Conservation (phyloP, 352 stramenopile species). For the Pythium biforme region DNA sequence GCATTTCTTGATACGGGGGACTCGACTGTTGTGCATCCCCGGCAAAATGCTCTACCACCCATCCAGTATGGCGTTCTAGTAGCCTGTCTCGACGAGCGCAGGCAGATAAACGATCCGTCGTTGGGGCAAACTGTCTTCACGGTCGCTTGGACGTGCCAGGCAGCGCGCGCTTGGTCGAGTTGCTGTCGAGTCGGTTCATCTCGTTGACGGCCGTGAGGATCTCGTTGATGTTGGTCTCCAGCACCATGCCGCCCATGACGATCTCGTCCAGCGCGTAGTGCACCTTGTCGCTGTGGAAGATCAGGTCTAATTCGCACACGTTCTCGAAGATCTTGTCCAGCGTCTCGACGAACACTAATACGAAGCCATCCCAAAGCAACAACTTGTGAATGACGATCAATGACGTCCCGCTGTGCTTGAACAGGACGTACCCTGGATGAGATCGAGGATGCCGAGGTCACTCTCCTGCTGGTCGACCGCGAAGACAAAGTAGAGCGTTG, state of each 20-base stretch:
- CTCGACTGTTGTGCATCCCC: background rate
- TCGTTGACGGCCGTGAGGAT: constrained; percentile 97
- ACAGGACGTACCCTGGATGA: constrained; percentile 92
- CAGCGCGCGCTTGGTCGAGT: constrained; percentile 76
- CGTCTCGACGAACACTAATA: constrained; percentile 92
- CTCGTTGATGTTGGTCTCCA: constrained; percentile 99
- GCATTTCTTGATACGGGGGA: background rate
- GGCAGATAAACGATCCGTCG: background rate
- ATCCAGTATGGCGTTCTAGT: background rate
- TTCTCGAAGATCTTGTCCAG: constrained; percentile 99
- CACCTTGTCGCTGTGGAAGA: constrained; percentile 98
- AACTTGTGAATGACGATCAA: too few relatives aligned
- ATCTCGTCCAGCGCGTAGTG: constrained; percentile 99
- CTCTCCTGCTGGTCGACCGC: constrained; percentile 98
- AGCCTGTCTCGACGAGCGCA: background rate
- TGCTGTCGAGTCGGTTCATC: constrained; percentile 93
- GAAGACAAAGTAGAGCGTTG: constrained; percentile 99
- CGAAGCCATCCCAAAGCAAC: background rate
- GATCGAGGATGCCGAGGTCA: constrained; percentile 98
- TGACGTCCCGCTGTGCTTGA: background rate
- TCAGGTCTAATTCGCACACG: constrained; percentile 99
- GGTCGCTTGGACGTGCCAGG: constrained; percentile 67
- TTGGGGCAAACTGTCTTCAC: background rate
- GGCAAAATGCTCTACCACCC: background rate
- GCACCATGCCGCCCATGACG: constrained; percentile 99